Base-by-base conservation (phyloP, 257 asterid genomes). In the Solanum dulcamara region DNA sequence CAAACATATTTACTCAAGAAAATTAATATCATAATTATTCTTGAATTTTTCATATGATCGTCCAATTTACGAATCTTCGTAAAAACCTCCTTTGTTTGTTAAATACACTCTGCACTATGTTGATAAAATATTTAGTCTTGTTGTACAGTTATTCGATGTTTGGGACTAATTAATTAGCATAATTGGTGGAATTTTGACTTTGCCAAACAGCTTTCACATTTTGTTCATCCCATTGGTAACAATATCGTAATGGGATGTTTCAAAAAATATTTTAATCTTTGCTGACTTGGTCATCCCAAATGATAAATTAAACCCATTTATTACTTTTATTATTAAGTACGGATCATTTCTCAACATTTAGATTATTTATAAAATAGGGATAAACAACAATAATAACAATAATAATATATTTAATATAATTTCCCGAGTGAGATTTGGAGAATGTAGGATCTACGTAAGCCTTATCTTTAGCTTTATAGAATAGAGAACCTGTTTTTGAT, bases 341-440 rank as follows among this genome's bases (percentile, higher is more conserved):
- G 0, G 50, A 11, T 11, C 17, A 44, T 44, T 44, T 44, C 10
- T 11, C 0, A 0, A 11, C 3, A 44, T 37, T 37, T 37, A 37
- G 42, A 37, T 37, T 4, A 6, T 37, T 37, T 37, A 37, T 4
- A 37, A 37, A 37, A 37, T 2, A 37, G 10, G 50, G 11, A 4
- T 44, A 44, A 44, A 44, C 11, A 0, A 44, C 2, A 1, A 44
- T 14, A 44, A 44, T 4, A 44, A 11, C 1, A 11, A 37, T 4
- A 44, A 11, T 3, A 11, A 37, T 1, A 44, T 2, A 3, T 44
- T 1, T 44, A 44, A 13, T 3, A 1, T 44, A 44, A 44, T 44
- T 0, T 1, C 5, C 10, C 12, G 0, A 12, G 11, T 44, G 10
- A n/a, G 4, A 11, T 11, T 44, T 44, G 0, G 1, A 44, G 11